Evolutionary conservation across 2,329 filamentous ascomycete species (phyloP).

Genomic region (Diaporthe citri): DNA sequence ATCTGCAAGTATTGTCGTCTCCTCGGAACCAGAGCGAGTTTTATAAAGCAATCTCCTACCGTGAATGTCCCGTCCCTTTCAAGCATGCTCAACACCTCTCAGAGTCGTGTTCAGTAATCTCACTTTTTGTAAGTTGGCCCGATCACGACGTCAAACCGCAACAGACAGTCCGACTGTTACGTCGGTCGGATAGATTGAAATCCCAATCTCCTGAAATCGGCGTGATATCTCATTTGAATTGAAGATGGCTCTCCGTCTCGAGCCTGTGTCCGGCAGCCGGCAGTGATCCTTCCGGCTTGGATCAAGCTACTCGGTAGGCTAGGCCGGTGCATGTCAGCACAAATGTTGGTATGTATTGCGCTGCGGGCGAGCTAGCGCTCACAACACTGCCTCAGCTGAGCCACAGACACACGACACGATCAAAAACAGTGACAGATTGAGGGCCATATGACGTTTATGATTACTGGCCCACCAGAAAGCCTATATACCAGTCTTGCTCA

Average conservation of each 20-base stretch:
- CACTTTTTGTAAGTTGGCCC: background rate
- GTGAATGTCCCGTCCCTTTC: too few relatives aligned
- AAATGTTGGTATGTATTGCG: background rate
- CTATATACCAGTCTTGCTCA: too few relatives aligned
- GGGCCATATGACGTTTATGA: background rate
- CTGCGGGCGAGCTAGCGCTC: background rate
- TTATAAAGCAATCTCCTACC: background rate
- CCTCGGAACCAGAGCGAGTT: background rate
- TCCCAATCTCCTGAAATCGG: background rate
- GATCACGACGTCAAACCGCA: background rate
- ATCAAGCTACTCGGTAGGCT: background rate
- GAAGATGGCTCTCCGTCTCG: background rate
- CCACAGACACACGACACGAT: background rate
- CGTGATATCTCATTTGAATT: background rate
- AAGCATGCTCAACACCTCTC: rapidly evolving
- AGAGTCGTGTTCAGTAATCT: too few relatives aligned
- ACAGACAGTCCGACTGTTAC: background rate
- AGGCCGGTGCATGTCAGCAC: background rate
- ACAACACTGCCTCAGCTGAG: background rate
- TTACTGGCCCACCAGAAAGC: background rate
- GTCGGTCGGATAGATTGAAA: background rate
- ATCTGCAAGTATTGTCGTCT: background rate
- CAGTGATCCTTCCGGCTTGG: background rate
- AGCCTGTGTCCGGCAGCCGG: background rate
- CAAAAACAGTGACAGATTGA: background rate